phyloP scores from a whole-genome alignment of 1,139 yeast genomes.

The Pichia sp. region DNA sequence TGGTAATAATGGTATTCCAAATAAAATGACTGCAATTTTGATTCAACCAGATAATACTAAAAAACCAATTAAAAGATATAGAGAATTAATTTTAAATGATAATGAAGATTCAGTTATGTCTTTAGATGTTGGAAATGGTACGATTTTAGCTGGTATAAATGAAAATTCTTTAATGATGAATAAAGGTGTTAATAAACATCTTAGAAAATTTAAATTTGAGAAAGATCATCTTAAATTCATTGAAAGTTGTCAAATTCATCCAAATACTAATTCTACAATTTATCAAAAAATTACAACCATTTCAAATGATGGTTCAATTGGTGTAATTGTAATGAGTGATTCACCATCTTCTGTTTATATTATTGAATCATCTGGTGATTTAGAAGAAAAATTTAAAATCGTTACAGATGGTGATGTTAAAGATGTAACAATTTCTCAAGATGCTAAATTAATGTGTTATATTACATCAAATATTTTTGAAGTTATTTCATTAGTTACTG shows the following conservation, averaged over 20 bases:
- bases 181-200: constrained; percentile 63
- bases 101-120: constrained; percentile 75
- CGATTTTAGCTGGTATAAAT: constrained; percentile 68
- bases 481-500: constrained; percentile 44
- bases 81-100: constrained; percentile 56
- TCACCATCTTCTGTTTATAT: constrained; percentile 54
- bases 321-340: constrained; percentile 58
- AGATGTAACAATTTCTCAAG: constrained; percentile 43
- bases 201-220: constrained; percentile 56
- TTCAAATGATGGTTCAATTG: constrained; percentile 48
- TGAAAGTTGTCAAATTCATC: constrained; percentile 50
- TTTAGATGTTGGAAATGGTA: constrained; percentile 47
- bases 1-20: constrained; percentile 81
- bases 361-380: constrained; percentile 46
- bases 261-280: constrained; percentile 37
- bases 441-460: constrained; percentile 49
- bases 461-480: constrained; percentile 51
- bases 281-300: constrained; percentile 55
- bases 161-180: constrained; percentile 52
- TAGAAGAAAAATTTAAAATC: constrained; percentile 47
- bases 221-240: constrained; percentile 57
- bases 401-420: constrained; percentile 49
- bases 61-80: constrained; percentile 50
- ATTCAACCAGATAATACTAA: constrained; percentile 50
- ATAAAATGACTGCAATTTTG: constrained; percentile 69